A percentile compares a stretch with the other conserved stretches of the same genome.
These are phyloP conservation scores for Ogataea parapolymorpha DNA, from an alignment of 805 yeast species.

Conservation along the genomic window DNA sequence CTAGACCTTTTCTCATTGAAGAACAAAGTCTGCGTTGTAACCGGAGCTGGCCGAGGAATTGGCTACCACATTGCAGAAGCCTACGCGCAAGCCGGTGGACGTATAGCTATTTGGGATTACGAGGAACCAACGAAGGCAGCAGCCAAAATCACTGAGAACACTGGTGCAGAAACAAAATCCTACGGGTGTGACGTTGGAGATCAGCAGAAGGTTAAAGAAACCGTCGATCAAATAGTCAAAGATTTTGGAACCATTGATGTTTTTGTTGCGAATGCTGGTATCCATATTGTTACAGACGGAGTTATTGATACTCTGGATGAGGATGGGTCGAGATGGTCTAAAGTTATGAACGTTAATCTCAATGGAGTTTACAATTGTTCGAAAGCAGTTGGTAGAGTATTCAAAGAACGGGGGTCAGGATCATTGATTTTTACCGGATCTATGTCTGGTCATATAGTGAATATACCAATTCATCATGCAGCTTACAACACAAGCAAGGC, in stretches of 20 bases:
- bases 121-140: constrained; percentile 35
- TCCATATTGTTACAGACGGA: constrained; percentile 26
- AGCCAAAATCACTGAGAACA: constrained; percentile 39
- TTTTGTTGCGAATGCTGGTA: constrained; percentile 43
- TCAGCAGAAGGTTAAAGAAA: constrained; percentile 30
- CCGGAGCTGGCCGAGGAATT: constrained; percentile 41
- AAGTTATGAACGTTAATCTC: constrained; percentile 48
- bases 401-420: constrained; percentile 45
- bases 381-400: constrained; percentile 45
- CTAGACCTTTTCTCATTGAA: constrained; percentile 39
- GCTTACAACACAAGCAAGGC: constrained; percentile 50
- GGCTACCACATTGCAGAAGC: constrained; percentile 42
- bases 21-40: constrained; percentile 42
- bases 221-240: constrained; percentile 30
- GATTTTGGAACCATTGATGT: constrained; percentile 42
- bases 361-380: constrained; percentile 51
- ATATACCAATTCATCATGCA: constrained; percentile 50
- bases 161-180: constrained; percentile 19
- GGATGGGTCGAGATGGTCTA: constrained; percentile 42
- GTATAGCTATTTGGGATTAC: constrained; percentile 42
- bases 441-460: constrained; percentile 54
- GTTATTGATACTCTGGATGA: constrained; percentile 23
- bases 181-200: constrained; percentile 33
- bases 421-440: constrained; percentile 53
- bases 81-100: constrained; percentile 42